Base-by-base conservation (phyloP, 2,329 filamentous ascomycete genomes). In the Botrytis hyacinthi region DNA sequence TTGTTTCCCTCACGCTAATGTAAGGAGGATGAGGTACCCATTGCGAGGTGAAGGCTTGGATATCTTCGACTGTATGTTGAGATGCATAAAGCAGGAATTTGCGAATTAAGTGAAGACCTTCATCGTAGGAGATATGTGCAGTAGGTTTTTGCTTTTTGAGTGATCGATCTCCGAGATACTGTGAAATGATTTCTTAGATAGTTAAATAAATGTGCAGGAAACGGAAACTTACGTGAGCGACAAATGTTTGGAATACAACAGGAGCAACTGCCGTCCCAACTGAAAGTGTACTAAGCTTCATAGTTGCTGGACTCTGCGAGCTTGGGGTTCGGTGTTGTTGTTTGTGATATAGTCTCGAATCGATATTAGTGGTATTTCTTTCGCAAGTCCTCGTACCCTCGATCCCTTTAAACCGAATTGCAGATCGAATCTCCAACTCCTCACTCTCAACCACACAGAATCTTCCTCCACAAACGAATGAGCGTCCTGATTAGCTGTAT, bases 91-190 rank as follows among this genome's bases (percentile, higher is more conserved):
- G 83, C 51, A 99, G 88, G 82, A 99, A 98, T 51, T 91, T 89
- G 68, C 94, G 93, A 78, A 98, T 92, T 69, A 99, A 87, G 76
- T 93, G 90, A 22, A 99, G 87, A 54, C 95, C 95, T 84, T 98
- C 93, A 81, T 98, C 93, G 84, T 99, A 99, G 71, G 94, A 95
- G 73, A 99, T 90, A 81, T 97, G 93, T 1, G 93, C 92, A 1
- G 93, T 97, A 0, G 95, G 95, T 76, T 95, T 95, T 76, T 95
- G 86, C 75, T 87, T 90, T 75, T 87, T 90, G 44, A 92, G 86
- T 1, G 90, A 88, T 79, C 92, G 92, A 76, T 93, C 91, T 79
- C 97, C 92, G 75, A 97, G 85, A 82, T 96, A 98, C 92, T 96
- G 79, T 12, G 32, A 32, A 46, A n/a, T 44, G 63, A 35, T 70